A percentile compares a stretch with the other conserved stretches of the same genome.
Conservation (phyloP, 1,139 yeast species). For the Geotrichum restrictum region DNA sequence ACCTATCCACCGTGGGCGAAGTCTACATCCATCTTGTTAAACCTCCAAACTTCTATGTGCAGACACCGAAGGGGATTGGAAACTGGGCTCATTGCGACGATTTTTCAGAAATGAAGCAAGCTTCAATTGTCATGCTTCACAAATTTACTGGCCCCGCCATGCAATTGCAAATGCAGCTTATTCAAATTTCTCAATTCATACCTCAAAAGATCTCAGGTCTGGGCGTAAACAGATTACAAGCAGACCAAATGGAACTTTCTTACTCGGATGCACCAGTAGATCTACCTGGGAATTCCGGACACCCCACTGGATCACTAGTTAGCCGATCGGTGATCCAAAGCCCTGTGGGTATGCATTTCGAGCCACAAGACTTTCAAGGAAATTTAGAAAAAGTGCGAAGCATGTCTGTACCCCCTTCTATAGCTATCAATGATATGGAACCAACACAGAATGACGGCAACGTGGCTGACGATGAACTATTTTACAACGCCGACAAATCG, state of each 20-base stretch:
- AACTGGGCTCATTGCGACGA: conserved; percentile 33
- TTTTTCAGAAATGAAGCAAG: conserved; percentile 34
- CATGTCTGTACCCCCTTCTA: neutral
- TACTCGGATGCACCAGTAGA: conserved; percentile 3
- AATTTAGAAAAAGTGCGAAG: neutral
- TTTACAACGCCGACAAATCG: neutral
- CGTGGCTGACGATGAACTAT: neutral
- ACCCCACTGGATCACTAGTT: neutral
- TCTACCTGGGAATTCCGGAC: neutral
- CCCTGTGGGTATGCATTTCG: neutral
- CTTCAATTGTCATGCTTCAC: conserved; percentile 29
- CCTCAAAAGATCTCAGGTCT: conserved; percentile 22
- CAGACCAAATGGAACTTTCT: conserved; percentile 21
- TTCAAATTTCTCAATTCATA: conserved; percentile 26
- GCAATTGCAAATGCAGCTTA: conserved; percentile 25
- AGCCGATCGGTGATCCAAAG: neutral
- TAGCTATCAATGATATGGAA: neutral
- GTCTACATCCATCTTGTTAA: conserved; percentile 26
- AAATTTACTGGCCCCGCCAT: conserved; percentile 29
- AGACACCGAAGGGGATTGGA: conserved; percentile 21
- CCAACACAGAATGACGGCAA: neutral
- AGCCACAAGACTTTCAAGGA: neutral
- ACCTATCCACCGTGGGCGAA: conserved; percentile 24
- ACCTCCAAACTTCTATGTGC: conserved; percentile 31
- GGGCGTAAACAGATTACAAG: neutral